phyloP scores from a whole-genome alignment of 257 asterid genomes.

The Solanum pimpinellifolium region DNA sequence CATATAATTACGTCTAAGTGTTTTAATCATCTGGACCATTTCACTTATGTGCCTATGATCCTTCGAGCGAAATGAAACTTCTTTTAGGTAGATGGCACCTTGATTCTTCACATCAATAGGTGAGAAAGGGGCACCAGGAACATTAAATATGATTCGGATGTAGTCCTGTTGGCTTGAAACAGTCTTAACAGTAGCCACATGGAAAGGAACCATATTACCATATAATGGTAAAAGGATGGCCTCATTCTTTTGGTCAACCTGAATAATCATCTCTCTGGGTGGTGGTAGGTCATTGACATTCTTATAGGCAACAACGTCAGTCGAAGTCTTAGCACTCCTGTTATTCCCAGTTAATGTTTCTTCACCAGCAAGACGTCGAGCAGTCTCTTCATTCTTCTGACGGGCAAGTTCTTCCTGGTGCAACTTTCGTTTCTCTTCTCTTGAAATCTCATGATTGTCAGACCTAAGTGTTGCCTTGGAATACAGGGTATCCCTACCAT shows the following conservation, averaged over 20 bases:
- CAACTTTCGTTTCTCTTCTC: conserved; percentile 12
- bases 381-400: conserved; percentile 20
- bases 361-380: conserved; percentile 14
- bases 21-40: conserved; percentile 9
- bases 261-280: conserved; percentile 15
- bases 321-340: conserved; percentile 4
- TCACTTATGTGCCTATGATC: conserved; percentile 17
- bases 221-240: conserved; percentile 15
- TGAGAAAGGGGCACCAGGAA: conserved; percentile 12
- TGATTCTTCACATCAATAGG: conserved; percentile 8
- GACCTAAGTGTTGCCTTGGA: conserved; percentile 24
- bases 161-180: conserved; percentile 24
- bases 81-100: conserved; percentile 12
- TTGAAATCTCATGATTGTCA: conserved; percentile 15
- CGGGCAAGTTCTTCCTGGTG: conserved; percentile 24
- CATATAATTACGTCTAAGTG: conserved; percentile 8
- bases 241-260: conserved; percentile 21
- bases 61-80: conserved; percentile 17
- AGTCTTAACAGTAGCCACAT: conserved; percentile 16
- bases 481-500: not conserved
- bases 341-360: not conserved
- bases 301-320: conserved; percentile 14
- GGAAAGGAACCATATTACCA: conserved; percentile 21
- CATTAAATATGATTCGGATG: conserved; percentile 14
- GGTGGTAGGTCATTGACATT: conserved; percentile 19